A percentile compares a stretch with the other conserved stretches of the same genome.
Conservation (phyloP, 768 basidiomycete genomes). For the Lentinula aciculospora region DNA sequence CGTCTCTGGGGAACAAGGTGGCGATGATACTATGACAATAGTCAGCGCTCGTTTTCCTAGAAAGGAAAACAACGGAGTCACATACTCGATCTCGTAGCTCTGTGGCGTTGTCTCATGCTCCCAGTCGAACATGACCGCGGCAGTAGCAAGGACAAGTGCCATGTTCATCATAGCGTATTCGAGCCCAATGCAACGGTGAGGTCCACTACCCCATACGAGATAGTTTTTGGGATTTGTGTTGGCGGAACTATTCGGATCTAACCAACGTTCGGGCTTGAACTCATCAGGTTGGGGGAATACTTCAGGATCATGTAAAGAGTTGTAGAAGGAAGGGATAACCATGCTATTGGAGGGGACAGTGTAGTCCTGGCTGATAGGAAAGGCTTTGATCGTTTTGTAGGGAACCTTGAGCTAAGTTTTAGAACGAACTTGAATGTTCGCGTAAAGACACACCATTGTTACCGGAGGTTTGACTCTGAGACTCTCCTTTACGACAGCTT, state of each 20-base stretch:
- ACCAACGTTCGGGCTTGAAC: slow-evolving; percentile 89
- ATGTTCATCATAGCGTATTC: slow-evolving; percentile 95
- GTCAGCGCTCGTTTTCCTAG: slow-evolving; percentile 7
- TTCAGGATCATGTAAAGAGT: slow-evolving; percentile 84
- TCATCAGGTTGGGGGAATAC: slow-evolving; percentile 84
- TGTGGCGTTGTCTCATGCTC: slow-evolving; percentile 79
- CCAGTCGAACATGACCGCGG: slow-evolving; percentile 75
- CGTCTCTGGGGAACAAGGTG: slow-evolving; percentile 96
- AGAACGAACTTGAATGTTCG: neutral
- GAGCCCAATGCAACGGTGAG: slow-evolving; percentile 87
- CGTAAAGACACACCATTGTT: slow-evolving; percentile 66
- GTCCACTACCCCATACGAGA: slow-evolving; percentile 91
- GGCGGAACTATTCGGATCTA: slow-evolving; percentile 74
- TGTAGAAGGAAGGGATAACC: slow-evolving; percentile 92
- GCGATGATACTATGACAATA: slow-evolving; percentile 68
- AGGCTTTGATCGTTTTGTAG: slow-evolving; percentile 83
- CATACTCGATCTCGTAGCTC: slow-evolving; percentile 79
- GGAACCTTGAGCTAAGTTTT: slow-evolving; percentile 65
- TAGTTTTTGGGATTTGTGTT: slow-evolving; percentile 90
- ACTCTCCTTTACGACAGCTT: slow-evolving; percentile 91
- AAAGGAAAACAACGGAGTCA: slow-evolving; percentile 15
- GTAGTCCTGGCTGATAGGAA: slow-evolving; percentile 90
- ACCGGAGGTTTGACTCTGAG: slow-evolving; percentile 91
- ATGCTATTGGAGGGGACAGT: slow-evolving; percentile 88
- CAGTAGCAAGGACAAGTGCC: slow-evolving; percentile 77